A percentile compares a stretch with the other conserved stretches of the same genome.
Evolutionary conservation across 306 rosid genomes (phyloP).

Genomic region (Malus domestica): DNA sequence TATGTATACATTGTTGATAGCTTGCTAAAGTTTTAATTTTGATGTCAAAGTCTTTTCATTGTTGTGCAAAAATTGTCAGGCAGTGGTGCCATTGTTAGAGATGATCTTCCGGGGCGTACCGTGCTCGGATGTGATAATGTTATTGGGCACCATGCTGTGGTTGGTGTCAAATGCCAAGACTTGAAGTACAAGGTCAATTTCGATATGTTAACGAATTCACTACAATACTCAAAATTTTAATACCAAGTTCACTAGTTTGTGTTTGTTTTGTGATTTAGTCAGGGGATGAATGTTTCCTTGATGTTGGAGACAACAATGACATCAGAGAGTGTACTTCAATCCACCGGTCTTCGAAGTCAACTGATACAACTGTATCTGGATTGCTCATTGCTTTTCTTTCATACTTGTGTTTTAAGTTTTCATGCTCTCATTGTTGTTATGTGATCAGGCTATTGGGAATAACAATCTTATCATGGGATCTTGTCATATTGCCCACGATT

Average conservation of each 20-base stretch:
- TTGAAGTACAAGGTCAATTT: slow-evolving; percentile 71
- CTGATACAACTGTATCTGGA: slow-evolving; percentile 60
- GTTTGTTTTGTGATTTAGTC: slow-evolving; percentile 37
- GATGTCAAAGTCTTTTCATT: background rate
- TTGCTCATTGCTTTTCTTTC: background rate
- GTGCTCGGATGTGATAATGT: slow-evolving; percentile 65
- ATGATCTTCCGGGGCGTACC: slow-evolving; percentile 75
- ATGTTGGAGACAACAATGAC: slow-evolving; percentile 79
- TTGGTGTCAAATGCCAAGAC: slow-evolving; percentile 85
- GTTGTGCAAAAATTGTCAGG: slow-evolving; percentile 27
- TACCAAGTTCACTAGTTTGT: slow-evolving; percentile 9
- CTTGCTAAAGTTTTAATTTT: background rate
- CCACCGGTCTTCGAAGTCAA: slow-evolving; percentile 85
- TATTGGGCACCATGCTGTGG: slow-evolving; percentile 83
- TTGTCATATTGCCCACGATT: slow-evolving; percentile 94
- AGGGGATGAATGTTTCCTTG: slow-evolving; percentile 81
- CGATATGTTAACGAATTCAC: background rate
- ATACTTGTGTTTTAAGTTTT: slow-evolving; percentile 7
- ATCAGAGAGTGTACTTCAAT: slow-evolving; percentile 75
- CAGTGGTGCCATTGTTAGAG: slow-evolving; percentile 96
- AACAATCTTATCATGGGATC: slow-evolving; percentile 94
- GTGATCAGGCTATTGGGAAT: slow-evolving; percentile 70
- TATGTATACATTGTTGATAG: background rate
- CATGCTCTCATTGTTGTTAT: slow-evolving; percentile 13
- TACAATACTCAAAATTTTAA: background rate